phyloP scores from a whole-genome alignment of 2,329 filamentous ascomycete genomes.

The Verticillium longisporum region DNA sequence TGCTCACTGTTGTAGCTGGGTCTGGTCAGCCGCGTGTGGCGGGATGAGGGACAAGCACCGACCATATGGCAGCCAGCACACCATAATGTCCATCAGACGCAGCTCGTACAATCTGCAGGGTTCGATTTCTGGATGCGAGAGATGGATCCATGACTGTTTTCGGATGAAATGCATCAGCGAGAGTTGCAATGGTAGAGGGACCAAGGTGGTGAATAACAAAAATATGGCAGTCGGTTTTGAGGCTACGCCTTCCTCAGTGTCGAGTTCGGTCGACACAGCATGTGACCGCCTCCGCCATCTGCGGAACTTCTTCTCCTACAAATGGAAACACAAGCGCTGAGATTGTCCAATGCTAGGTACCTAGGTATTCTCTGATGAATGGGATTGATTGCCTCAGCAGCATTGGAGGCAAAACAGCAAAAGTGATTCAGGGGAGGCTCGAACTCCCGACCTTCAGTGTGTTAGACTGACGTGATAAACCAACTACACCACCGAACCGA shows the following conservation, averaged over 20 bases:
- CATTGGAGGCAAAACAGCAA: background rate
- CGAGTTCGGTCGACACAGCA: too few species aligned
- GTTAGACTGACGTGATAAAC: background rate
- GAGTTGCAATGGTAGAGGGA: background rate
- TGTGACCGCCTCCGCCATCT: too few species aligned
- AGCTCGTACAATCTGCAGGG: constrained; percentile 36
- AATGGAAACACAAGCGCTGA: background rate
- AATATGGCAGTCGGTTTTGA: too few species aligned
- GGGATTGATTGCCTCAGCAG: too few species aligned
- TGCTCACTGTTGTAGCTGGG: constrained; percentile 64
- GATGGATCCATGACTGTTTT: background rate
- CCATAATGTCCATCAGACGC: constrained; percentile 48
- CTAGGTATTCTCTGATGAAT: background rate
- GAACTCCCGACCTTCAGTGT: background rate
- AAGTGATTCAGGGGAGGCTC: background rate
- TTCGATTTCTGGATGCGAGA: background rate
- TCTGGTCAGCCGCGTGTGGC: constrained; percentile 1
- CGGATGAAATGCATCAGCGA: background rate
- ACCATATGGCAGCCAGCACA: constrained; percentile 38
- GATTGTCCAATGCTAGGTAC: background rate
- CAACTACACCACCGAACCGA: background rate
- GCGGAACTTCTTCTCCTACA: background rate
- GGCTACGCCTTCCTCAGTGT: too few species aligned
- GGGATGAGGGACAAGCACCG: background rate
- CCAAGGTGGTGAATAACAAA: too few species aligned